Base-by-base conservation (phyloP, 2,329 filamentous ascomycete genomes). In the Sclerotinia glacialis region DNA sequence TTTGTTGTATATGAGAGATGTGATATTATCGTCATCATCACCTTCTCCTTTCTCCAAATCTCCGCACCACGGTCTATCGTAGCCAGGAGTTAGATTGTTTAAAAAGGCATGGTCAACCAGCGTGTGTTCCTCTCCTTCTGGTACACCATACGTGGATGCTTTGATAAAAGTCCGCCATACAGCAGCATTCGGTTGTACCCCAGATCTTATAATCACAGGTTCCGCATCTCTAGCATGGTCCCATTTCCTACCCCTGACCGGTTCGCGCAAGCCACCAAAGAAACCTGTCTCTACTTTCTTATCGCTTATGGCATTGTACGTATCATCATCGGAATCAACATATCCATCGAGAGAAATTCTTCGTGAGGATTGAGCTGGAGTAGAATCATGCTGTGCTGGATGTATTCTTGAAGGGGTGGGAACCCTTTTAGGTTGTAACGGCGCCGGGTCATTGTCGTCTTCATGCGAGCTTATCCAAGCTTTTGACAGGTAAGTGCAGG, bases 401-500 rank as follows among this genome's bases (percentile, higher is more conserved):
- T 76, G 74, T 8, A 73, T 69, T 64, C 68, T 70, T 47, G 67
- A 64, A 8, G 73, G 72, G 5, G 73, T 65, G n/a, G 71, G 54
- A 26, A 76, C 58, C 11, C 75, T 61, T 31, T 72, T 71, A 21
- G 71, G 69, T 44, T 67, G 69, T 5, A 67, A 55, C 34, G 66
- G 67, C 34, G 34, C 40, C 3, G 68, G 46, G 18, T 74, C 71
- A 37, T 75, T 70, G 14, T 71, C 71, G 16, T 73, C 71, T 53
- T 77, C 76, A 40, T 70, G 72, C 5, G 74, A 76, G 40, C 71
- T 72, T 67, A 77, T 73, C 76, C 76, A 77, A 47, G 76, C 76
- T 77, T 62, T 56, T 55, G 31, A 28, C 47, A 21, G 23, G 64
- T 74, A 60, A 72, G 50, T 40, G 9, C 46, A 50, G 54, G 34